phyloP scores from a whole-genome alignment of 768 basidiomycete species.

The Pleurotus platypus region DNA sequence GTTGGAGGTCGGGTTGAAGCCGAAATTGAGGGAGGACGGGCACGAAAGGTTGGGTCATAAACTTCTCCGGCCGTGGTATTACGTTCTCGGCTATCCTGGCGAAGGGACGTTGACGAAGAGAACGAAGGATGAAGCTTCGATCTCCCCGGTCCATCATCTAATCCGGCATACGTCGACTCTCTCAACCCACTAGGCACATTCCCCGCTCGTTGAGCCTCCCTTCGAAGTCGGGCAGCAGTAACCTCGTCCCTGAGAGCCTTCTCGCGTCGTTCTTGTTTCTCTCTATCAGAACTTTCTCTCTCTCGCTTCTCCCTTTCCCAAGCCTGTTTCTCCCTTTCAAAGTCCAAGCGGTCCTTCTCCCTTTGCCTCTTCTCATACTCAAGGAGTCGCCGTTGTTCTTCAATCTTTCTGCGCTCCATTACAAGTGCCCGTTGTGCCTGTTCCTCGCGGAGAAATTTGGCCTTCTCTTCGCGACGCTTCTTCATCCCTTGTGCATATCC shows the following conservation, averaged over 20 bases:
- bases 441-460: constrained; percentile 59
- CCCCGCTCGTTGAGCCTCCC: constrained; percentile 55
- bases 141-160: background rate
- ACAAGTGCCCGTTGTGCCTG: constrained; percentile 49
- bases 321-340: constrained; percentile 49
- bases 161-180: constrained; percentile 15
- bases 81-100: constrained; percentile 5
- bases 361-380: constrained; percentile 39
- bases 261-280: constrained; percentile 1
- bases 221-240: constrained; percentile 53
- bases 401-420: constrained; percentile 35
- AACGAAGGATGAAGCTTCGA: constrained; percentile 25
- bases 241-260: constrained; percentile 44
- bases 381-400: constrained; percentile 41
- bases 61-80: background rate
- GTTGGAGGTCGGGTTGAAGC: background rate
- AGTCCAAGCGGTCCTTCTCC: constrained; percentile 42
- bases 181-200: constrained; percentile 23
- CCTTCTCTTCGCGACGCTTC: constrained; percentile 73
- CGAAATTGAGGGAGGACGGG: background rate
- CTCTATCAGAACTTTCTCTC: constrained; percentile 33
- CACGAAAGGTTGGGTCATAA: background rate
- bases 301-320: constrained; percentile 44
- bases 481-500: constrained; percentile 68
- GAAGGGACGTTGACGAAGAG: constrained; percentile 24